These are phyloP conservation scores for Oleoguttula mirabilis DNA, from an alignment of 495 filamentous ascomycete species.

Conservation along the genomic window DNA sequence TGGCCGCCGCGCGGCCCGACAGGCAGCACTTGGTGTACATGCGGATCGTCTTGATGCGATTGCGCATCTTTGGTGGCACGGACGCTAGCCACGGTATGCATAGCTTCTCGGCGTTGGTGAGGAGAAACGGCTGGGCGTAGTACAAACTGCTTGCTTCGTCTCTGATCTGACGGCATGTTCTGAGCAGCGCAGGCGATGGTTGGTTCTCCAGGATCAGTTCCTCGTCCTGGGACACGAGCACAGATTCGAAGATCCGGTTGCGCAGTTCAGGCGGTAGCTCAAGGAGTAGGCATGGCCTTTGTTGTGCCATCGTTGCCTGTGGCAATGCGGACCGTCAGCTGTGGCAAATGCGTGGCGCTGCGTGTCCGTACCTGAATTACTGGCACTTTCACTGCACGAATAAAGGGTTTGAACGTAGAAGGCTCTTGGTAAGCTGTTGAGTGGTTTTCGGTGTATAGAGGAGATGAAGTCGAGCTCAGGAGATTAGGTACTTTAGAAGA, in stretches of 20 bases:
- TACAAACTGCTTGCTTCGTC: background rate
- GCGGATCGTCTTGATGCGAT: background rate
- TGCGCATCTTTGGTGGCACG: background rate
- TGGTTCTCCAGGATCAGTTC: background rate
- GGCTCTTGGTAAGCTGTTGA: too few species aligned
- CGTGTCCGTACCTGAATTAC: too few species aligned
- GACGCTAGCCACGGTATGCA: background rate
- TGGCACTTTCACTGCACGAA: too few species aligned
- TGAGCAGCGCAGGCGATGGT: background rate
- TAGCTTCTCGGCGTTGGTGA: background rate
- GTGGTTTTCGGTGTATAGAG: too few species aligned
- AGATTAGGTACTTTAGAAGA: too few species aligned
- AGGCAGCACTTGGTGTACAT: background rate
- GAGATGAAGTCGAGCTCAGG: too few species aligned
- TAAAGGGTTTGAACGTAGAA: too few species aligned
- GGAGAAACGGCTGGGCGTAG: background rate
- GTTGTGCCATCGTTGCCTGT: too few species aligned
- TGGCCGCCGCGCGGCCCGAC: too few species aligned
- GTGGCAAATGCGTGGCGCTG: too few species aligned
- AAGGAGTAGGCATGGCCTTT: too few species aligned
- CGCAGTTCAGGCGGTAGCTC: background rate
- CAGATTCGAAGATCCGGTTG: background rate
- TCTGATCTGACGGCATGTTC: background rate
- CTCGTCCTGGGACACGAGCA: background rate
- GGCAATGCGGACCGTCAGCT: too few species aligned